These are phyloP conservation scores for Ceratobasidium papillatum DNA, from an alignment of 1,284 basidiomycete genomes.

Conservation along the genomic window DNA sequence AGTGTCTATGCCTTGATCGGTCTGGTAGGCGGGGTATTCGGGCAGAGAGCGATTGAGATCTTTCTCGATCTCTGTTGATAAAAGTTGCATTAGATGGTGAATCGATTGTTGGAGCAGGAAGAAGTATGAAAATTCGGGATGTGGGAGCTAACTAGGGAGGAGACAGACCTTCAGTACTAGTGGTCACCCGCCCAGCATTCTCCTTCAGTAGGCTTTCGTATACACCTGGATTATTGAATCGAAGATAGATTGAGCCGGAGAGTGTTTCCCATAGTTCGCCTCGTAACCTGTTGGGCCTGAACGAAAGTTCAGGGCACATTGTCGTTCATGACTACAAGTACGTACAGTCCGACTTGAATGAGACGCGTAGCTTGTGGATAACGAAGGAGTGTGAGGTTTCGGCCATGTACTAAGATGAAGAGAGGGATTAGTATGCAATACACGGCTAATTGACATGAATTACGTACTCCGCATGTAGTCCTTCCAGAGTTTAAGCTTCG, in stretches of 20 bases:
- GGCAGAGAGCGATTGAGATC: slow-evolving; percentile 95
- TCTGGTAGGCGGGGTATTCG: slow-evolving; percentile 94
- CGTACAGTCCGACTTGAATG: slow-evolving; percentile 88
- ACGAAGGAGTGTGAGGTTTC: slow-evolving; percentile 89
- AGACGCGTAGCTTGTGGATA: slow-evolving; percentile 97
- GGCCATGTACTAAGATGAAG: slow-evolving; percentile 71
- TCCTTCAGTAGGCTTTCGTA: slow-evolving; percentile 85
- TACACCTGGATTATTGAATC: slow-evolving; percentile 86
- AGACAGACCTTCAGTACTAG: slow-evolving; percentile 76
- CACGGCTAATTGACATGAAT: not conserved
- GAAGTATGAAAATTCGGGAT: not conserved
- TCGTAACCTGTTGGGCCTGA: slow-evolving; percentile 83
- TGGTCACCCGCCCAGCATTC: slow-evolving; percentile 81
- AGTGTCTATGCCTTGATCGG: slow-evolving; percentile 82
- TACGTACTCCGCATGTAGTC: slow-evolving; percentile 80
- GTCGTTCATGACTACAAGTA: not conserved
- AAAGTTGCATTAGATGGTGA: too few relatives aligned
- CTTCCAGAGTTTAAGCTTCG: slow-evolving; percentile 97
- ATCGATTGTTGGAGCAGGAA: not conserved
- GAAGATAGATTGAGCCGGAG: slow-evolving; percentile 92
- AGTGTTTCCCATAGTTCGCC: slow-evolving; percentile 99
- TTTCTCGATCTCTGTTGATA: slow-evolving; percentile 89
- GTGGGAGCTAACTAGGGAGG: too few relatives aligned
- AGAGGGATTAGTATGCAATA: slow-evolving; percentile 15
- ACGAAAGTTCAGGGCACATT: not conserved